Evolutionary conservation across 2,329 filamentous ascomycete species (phyloP).

Genomic region (Colletotrichum eleusines): DNA sequence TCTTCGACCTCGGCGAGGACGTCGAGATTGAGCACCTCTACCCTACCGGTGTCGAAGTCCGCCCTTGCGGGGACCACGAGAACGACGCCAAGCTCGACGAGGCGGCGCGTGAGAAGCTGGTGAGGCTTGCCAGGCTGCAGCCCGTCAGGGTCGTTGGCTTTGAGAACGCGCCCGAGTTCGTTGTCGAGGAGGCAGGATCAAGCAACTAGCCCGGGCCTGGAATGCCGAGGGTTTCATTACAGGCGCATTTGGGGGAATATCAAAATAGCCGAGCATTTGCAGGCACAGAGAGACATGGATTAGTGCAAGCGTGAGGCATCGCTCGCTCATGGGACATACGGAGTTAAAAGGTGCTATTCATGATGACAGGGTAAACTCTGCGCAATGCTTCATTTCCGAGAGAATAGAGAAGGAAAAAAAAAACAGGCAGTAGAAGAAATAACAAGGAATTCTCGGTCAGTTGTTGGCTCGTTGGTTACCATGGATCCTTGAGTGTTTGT

Average conservation of each 20-base stretch:
- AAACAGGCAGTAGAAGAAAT: no score
- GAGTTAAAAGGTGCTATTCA: neutral
- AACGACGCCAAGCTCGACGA: conserved; percentile 5
- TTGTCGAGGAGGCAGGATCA: neutral
- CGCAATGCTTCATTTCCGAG: no score
- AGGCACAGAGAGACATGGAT: no score
- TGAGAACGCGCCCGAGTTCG: conserved; percentile 13
- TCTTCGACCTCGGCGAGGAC: conserved; percentile 44
- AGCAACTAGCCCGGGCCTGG: neutral
- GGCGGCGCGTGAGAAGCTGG: conserved; percentile 27
- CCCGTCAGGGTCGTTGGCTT: conserved; percentile 29
- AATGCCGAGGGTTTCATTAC: neutral
- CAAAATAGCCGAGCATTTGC: neutral
- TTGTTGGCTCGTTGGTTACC: neutral
- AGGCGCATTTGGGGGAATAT: neutral
- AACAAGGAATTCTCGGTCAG: neutral
- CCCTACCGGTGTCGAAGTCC: conserved; percentile 39
- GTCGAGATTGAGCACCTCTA: conserved; percentile 43
- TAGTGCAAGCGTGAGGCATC: no score
- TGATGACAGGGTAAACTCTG: neutral
- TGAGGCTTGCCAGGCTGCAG: conserved; percentile 27
- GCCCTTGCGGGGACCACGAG: conserved; percentile 1
- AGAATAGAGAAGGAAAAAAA: no score
- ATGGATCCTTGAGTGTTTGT: no score
- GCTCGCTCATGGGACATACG: neutral